Evolutionary conservation across 2,329 filamentous ascomycete genomes (phyloP).

Genomic region (Lecanicillium sp.): DNA sequence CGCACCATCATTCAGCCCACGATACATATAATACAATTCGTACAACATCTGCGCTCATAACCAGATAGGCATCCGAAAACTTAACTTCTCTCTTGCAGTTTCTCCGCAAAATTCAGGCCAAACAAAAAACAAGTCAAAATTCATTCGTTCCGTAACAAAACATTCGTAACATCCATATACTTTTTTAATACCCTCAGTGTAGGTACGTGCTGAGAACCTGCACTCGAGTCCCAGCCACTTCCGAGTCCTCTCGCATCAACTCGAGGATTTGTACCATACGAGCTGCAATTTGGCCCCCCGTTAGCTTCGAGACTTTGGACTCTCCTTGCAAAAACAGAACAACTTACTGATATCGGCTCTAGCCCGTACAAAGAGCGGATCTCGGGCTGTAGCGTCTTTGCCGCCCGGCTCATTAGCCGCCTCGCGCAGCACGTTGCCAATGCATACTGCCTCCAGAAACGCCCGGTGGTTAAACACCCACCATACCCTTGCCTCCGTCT

Average conservation of each 20-base stretch:
- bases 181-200: constrained; percentile 9
- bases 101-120: too few species aligned
- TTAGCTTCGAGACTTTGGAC: constrained; percentile 4
- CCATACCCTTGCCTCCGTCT: constrained; percentile 68
- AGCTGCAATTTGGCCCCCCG: constrained; percentile 26
- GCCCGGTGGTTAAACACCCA: constrained; percentile 79
- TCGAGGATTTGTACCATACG: constrained; percentile 59
- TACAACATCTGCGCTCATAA: too few species aligned
- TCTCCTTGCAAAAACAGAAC: not conserved
- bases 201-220: constrained; percentile 49
- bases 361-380: constrained; percentile 52
- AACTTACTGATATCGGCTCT: constrained; percentile 52
- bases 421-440: constrained; percentile 51
- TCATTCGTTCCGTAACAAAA: too few species aligned
- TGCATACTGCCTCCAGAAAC: constrained; percentile 67
- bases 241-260: constrained; percentile 48
- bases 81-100: too few species aligned
- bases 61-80: too few species aligned
- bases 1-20: too few species aligned
- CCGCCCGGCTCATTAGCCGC: constrained; percentile 35
- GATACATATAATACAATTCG: too few species aligned
- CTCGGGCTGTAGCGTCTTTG: constrained; percentile 37
- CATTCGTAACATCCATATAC: not conserved
- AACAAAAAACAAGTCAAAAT: too few species aligned
- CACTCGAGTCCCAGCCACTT: constrained; percentile 51